Base-by-base conservation (phyloP, 2,329 filamentous ascomycete genomes). In the Colletotrichum noveboracense region DNA sequence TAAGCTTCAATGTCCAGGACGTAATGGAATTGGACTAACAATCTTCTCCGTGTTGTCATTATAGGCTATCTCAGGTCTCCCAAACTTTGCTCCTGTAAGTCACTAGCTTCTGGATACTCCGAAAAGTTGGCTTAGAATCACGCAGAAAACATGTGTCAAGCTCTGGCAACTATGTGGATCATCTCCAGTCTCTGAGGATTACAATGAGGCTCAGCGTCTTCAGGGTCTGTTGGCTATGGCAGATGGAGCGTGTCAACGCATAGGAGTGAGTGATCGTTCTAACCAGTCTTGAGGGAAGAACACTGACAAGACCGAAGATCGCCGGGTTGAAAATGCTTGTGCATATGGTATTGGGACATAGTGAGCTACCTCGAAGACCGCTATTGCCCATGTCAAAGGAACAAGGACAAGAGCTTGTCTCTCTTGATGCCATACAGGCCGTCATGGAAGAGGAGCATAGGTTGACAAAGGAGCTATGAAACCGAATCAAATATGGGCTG, bases 21-120 rank as follows among this genome's bases (percentile, higher is more conserved):
- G 43, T 12, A 24, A 7, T 52, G 0, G 3, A 52, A 21, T 1
- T 7, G 6, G 1, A 3, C 43, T 52, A 21, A 52, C n/a, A 21
- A 21, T 13, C 10, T 2, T 52, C 1, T 52, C 43, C n/a, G 43
- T 6, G 3, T 10, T 1, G 1, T 21, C 6, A 21, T 43, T 10
- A 5, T 21, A 52, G 43, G 43, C 43, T 52, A 52, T 52, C 43
- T 52, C 43, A 52, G n/a, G 43, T 13, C 43, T 52, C 3, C 43
- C 43, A 52, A 52, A 52, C n/a, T 52, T 52, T 52, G 43, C 43
- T 52, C 43, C 43, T 52, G 43, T 52, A 52, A 52, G 43, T 21
- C 43, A 21, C 12, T 21, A 21, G 10, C 43, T 3, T 21, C n/a
- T 52, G 3, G 10, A 7, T 13, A 7, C 43, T 5, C 6, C 18